Evolutionary conservation across 148 eudicot species (phyloP), one percentile per base, ranked within the genome.

Genomic region (Amaranthus hypochondriacus): DNA sequence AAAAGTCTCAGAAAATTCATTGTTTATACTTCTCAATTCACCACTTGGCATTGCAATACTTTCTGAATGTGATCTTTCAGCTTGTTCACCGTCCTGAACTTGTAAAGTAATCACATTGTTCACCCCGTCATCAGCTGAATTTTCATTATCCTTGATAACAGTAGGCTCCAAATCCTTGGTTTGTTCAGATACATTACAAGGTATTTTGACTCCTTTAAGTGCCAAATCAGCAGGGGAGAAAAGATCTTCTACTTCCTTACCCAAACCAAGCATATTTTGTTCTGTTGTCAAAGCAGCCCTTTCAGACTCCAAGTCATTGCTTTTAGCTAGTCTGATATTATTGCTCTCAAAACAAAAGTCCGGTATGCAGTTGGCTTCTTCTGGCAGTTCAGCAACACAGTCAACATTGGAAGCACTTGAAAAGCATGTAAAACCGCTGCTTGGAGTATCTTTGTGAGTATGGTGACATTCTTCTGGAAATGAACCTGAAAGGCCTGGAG

Each of bases 271-370:
- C 13, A 62, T 39, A 67, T 39, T 4, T 48, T 13, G 10, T 54
- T 61, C 68, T 53, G 56, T 13, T n/a, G 51, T 63, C 15, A 48
- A 15, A 42, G 58, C 7, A 60, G 18, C 42, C 39, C 48, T 72
- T 55, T 67, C 68, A 49, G 42, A 51, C 66, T 78, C 68, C 48
- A 51, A 62, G 50, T 7, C 56, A 46, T 12, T 44, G n/a, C 61
- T 61, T 50, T 46, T 21, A n/a, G 52, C 15, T 49, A 13, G 13
- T 9, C 7, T 56, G 43, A 46, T 48, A 39, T 39, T 28, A 72
- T 39, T 9, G 48, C 62, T 50, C 50, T 21, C 70, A 62, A 21
- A 21, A 55, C 21, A 42, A 13, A 55, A 0, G 48, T 54, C 9
- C 46, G 51, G 51, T 5, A 59, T 48, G 47, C 49, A 21, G 2